Base-by-base conservation (phyloP, 2,329 filamentous ascomycete species). In the Diaporthe helianthi region DNA sequence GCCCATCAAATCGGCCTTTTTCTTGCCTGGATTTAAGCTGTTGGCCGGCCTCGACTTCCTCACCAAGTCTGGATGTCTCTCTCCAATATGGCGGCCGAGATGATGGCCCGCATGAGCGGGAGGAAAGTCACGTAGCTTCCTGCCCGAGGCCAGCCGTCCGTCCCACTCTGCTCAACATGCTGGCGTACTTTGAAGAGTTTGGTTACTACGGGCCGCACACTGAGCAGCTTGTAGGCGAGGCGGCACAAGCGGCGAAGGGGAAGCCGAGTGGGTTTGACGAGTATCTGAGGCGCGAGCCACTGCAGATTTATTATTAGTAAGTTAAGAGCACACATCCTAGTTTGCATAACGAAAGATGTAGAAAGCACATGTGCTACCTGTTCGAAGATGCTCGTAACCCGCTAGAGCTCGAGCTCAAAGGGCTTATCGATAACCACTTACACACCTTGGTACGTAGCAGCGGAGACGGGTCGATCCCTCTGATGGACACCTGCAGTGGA, bases 1-100 rank as follows among this genome's bases (percentile, higher is more conserved):
- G 2, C 82, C 81, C 0, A 76, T 90, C 2, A 82, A 83, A 1
- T 61, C 26, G 26, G 26, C 26, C 4, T 61, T 47, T 19, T 46
- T 61, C 5, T 5, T 61, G 55, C 55, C 55, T 46, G 55, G 55
- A 15, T 61, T 26, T 61, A 24, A 1, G 41, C 22, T 8, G 12
- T 15, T 2, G n/a, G 0, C 22, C 10, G 15, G 17, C 6, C 26
- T 22, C 0, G 10, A 12, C 13, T 26, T n/a, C 38, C 2, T 22
- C 4, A 1, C 19, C 13, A 26, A 7, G 17, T 3, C 15, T 10
- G 15, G 10, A 10, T 36, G 33, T 36, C 12, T 36, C 26, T 71
- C 22, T 41, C 63, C 5, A 69, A 64, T 17, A 70, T 52, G 75
- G 76, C n/a, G 9, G 78, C 71, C 6, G 73, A 71, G 10, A 74